Conservation (phyloP, 164 flowering plant genomes). For the Paratinospora sagittata region DNA sequence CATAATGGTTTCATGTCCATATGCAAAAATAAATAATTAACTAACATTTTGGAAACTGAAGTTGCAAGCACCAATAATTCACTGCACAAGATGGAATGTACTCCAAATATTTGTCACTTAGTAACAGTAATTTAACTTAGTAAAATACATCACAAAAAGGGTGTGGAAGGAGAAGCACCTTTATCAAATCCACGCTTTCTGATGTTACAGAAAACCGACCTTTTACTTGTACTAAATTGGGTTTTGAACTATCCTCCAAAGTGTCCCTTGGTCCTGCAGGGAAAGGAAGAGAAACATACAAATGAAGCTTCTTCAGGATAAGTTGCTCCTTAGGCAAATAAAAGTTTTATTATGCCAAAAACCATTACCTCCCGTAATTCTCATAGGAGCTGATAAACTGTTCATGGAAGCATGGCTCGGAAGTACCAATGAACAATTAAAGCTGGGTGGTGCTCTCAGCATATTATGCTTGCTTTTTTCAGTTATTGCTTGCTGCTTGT, state of each 20-base stretch:
- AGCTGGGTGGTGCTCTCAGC: slow-evolving; percentile 62
- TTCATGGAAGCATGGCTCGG: slow-evolving; percentile 92
- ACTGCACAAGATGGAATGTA: slow-evolving; percentile 64
- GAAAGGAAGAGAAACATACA: not conserved
- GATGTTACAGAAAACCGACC: slow-evolving; percentile 96
- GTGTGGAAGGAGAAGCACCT: slow-evolving; percentile 37
- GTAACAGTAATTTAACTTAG: slow-evolving; percentile 14
- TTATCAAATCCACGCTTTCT: slow-evolving; percentile 77
- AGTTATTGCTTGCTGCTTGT: slow-evolving; percentile 34
- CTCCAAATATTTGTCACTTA: slow-evolving; percentile 33
- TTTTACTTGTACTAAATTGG: slow-evolving; percentile 81
- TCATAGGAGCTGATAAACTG: slow-evolving; percentile 92
- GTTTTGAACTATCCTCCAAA: slow-evolving; percentile 76
- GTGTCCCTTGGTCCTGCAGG: slow-evolving; percentile 70
- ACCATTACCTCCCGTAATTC: slow-evolving; percentile 72
- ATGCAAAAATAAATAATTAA: not conserved
- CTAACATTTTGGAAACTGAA: not conserved
- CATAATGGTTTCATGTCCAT: not conserved
- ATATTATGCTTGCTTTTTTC: slow-evolving; percentile 41
- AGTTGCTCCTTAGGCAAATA: too few relatives aligned
- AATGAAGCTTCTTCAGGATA: not conserved
- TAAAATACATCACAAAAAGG: slow-evolving; percentile 1
- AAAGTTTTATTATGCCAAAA: not conserved
- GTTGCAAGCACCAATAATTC: not conserved
- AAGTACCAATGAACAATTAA: slow-evolving; percentile 87